Evolutionary conservation across 169 alveolate genomes (phyloP), one percentile per base, ranked within the genome.

Genomic region (Ichthyophthirius multifiliis): DNA sequence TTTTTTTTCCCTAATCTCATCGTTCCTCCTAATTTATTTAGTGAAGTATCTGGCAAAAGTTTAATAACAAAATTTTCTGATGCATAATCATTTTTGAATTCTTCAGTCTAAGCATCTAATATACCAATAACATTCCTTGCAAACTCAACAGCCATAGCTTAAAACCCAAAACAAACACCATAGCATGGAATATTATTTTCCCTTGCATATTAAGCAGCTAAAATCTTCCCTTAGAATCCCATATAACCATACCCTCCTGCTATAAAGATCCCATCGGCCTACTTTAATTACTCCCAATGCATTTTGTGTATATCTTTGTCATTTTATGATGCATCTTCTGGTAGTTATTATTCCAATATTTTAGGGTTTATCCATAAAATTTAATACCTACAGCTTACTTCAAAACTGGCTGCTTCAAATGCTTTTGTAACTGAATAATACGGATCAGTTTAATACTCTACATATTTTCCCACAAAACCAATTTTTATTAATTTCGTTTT

Each of bases 241-340:
- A 99, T 88, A 31, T 94, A 91, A 1, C 99, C 99, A 89, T 97
- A 98, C 9, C 99, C 99, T 30, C 97, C 95, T 20, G 99, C 99
- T 20, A 96, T 96, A 37, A 98, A 93, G 39, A 98, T 96, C 1
- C 98, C 99, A 37, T 95, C 93, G 12, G 88, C 93, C 0, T 84
- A 75, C 83, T 82, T 79, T 35, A 97, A 77, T 16, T 87, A 79
- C 34, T 79, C 90, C 96, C 96, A 92, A 1, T n/a, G n/a, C n/a
- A n/a, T n/a, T n/a, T n/a, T n/a, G n/a, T n/a, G n/a, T n/a, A n/a
- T n/a, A n/a, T 93, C 93, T 30, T 63, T 63, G 15, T 83, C 89
- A 71, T 88, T 87, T 32, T 73, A 73, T 35, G 30, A 27, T 18
- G 48, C 15, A 27, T 73, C 32, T 15, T n/a, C n/a, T n/a, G n/a